Percentiles rank a stretch among this genome's conserved stretches.
phyloP scores from a whole-genome alignment of 306 rosid species.

The Corylus heterophylla region DNA sequence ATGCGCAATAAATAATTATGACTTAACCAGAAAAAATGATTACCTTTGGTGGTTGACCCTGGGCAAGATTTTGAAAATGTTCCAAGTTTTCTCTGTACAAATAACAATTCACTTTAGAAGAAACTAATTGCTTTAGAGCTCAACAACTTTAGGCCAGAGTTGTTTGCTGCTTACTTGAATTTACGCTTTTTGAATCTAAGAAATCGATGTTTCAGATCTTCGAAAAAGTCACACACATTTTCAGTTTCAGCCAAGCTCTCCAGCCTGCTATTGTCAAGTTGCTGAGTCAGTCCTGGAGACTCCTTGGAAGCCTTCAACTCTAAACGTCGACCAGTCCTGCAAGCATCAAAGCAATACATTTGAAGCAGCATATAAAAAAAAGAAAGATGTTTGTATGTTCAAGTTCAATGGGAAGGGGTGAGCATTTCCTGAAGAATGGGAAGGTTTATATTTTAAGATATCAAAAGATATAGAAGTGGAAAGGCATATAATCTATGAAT shows the following conservation, averaged over 20 bases:
- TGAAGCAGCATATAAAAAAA: neutral
- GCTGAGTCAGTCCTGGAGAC: slow-evolving; percentile 47
- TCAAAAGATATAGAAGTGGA: no score
- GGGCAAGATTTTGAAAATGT: no score
- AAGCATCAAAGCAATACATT: slow-evolving; percentile 24
- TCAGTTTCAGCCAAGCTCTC: slow-evolving; percentile 43
- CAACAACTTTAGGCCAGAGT: no score
- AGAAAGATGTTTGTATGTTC: slow-evolving; percentile 1
- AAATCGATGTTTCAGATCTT: slow-evolving; percentile 69
- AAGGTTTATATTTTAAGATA: no score
- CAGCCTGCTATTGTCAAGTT: slow-evolving; percentile 43
- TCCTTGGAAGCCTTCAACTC: slow-evolving; percentile 64
- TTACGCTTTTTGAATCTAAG: slow-evolving; percentile 65
- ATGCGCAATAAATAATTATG: no score
- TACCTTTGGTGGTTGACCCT: no score
- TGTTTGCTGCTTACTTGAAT: slow-evolving; percentile 45
- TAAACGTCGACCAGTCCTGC: slow-evolving; percentile 50
- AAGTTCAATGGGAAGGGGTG: neutral
- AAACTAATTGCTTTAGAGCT: no score
- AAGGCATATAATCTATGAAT: no score
- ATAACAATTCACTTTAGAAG: no score
- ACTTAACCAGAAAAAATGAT: no score
- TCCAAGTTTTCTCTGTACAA: no score
- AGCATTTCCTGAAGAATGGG: no score
- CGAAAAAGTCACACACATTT: slow-evolving; percentile 48